These are phyloP conservation scores for Achaetomiella virescens DNA, from an alignment of 495 filamentous ascomycete genomes.

Conservation along the genomic window DNA sequence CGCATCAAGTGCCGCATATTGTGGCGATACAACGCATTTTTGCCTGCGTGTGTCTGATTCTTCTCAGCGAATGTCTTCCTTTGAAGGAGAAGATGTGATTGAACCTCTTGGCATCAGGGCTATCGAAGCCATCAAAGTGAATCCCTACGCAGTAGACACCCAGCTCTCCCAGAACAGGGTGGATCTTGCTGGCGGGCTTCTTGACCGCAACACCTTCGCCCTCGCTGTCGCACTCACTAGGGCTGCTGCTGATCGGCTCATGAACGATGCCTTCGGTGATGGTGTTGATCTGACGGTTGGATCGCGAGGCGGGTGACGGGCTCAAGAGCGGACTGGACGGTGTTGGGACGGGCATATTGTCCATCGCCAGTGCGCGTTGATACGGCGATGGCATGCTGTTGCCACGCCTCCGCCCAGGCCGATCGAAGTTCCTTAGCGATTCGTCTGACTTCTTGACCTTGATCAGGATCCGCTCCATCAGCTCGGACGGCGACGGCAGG, in stretches of 20 bases:
- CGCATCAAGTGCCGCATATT: slow-evolving; percentile 90
- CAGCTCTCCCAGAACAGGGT: slow-evolving; percentile 72
- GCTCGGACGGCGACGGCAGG: slow-evolving; percentile 79
- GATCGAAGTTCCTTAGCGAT: slow-evolving; percentile 30
- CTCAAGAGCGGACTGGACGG: slow-evolving; percentile 52
- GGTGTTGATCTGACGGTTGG: slow-evolving; percentile 37
- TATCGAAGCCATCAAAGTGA: slow-evolving; percentile 71
- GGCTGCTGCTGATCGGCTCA: slow-evolving; percentile 46
- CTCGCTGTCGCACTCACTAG: slow-evolving; percentile 54
- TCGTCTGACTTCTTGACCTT: slow-evolving; percentile 74
- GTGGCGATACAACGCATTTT: slow-evolving; percentile 71
- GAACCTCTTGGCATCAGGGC: slow-evolving; percentile 67
- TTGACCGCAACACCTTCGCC: slow-evolving; percentile 50
- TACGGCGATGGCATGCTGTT: slow-evolving; percentile 78
- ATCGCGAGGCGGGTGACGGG: slow-evolving; percentile 32
- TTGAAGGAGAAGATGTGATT: slow-evolving; percentile 95
- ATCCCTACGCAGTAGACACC: slow-evolving; percentile 86
- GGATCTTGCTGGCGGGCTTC: slow-evolving; percentile 76
- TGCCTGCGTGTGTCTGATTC: slow-evolving; percentile 63
- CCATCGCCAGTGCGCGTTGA: slow-evolving; percentile 49
- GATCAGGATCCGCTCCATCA: slow-evolving; percentile 77
- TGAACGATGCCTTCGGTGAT: slow-evolving; percentile 47
- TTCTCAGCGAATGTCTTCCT: slow-evolving; percentile 71
- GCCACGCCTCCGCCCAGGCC: slow-evolving; percentile 54
- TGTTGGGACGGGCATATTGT: slow-evolving; percentile 47